Percentiles rank a stretch among this genome's conserved stretches.
These are phyloP conservation scores for Aureobasidium sp. DNA, from an alignment of 2,329 filamentous ascomycete genomes.

Conservation along the genomic window DNA sequence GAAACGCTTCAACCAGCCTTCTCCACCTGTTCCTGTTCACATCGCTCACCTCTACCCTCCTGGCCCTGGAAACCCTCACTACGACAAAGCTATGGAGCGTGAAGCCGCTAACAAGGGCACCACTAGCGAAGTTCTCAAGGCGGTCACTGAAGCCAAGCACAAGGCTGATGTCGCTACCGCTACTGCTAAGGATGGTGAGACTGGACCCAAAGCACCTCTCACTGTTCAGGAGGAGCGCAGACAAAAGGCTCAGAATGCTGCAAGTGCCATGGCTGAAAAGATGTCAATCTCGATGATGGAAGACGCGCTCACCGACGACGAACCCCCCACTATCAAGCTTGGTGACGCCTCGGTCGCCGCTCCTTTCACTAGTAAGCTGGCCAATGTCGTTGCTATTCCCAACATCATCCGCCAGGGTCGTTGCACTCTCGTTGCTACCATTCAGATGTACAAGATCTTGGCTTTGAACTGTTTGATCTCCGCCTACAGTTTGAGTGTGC, in stretches of 20 bases:
- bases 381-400: conserved; percentile 91
- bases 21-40: conserved; percentile 81
- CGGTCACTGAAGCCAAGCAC: conserved; percentile 37
- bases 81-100: conserved; percentile 80
- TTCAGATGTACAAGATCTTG: conserved; percentile 99
- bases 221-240: conserved; percentile 44
- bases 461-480: conserved; percentile 96
- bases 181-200: conserved; percentile 34
- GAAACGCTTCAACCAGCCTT: conserved; percentile 87
- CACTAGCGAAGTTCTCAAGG: conserved; percentile 52
- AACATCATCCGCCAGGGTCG: conserved; percentile 98
- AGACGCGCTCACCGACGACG: conserved; percentile 73
- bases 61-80: conserved; percentile 85
- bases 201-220: conserved; percentile 15
- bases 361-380: conserved; percentile 94
- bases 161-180: conserved; percentile 39
- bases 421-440: conserved; percentile 94
- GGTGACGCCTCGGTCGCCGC: conserved; percentile 95
- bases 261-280: conserved; percentile 74
- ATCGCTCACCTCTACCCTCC: conserved; percentile 94
- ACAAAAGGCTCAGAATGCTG: conserved; percentile 56
- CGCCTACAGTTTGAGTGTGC: conserved; percentile 89
- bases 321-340: conserved; percentile 92
- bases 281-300: conserved; percentile 85
- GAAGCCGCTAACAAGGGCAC: conserved; percentile 45